phyloP scores from a whole-genome alignment of 2,329 filamentous ascomycete genomes.

The Aspergillus felis region DNA sequence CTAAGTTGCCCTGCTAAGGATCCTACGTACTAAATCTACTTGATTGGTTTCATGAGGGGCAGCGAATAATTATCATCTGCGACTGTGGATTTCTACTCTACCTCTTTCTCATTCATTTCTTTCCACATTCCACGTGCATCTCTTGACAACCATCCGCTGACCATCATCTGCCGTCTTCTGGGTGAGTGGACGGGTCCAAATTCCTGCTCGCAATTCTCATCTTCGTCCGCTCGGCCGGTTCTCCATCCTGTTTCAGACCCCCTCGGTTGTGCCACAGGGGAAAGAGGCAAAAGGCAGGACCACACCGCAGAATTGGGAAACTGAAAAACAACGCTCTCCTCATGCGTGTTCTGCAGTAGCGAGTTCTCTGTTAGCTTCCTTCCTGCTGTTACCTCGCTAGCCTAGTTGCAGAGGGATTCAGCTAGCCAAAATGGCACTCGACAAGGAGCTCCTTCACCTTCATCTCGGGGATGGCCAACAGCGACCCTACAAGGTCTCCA shows the following conservation, averaged over 20 bases:
- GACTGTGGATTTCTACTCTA: background rate
- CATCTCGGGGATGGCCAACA: conserved; percentile 15
- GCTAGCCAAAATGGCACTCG: conserved; percentile 13
- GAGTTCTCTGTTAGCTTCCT: background rate
- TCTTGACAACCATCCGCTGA: background rate
- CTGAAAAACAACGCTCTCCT: background rate
- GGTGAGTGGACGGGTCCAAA: background rate
- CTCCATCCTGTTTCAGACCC: background rate
- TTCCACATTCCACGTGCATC: background rate
- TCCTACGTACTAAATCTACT: background rate
- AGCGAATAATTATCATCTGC: too few species aligned
- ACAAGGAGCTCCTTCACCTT: conserved; percentile 22
- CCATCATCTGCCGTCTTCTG: background rate
- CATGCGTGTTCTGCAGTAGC: background rate
- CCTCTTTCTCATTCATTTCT: background rate
- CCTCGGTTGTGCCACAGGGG: background rate
- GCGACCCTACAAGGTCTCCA: conserved; percentile 14
- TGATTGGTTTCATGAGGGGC: background rate
- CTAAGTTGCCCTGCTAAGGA: too few species aligned
- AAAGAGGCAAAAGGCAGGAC: background rate
- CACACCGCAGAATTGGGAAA: background rate
- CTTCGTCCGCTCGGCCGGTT: background rate
- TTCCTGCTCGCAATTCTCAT: background rate
- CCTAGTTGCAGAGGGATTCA: background rate
- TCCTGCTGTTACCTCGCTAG: background rate